phyloP scores from a whole-genome alignment of 2,329 filamentous ascomycete species.

The Apiospora arundinis region DNA sequence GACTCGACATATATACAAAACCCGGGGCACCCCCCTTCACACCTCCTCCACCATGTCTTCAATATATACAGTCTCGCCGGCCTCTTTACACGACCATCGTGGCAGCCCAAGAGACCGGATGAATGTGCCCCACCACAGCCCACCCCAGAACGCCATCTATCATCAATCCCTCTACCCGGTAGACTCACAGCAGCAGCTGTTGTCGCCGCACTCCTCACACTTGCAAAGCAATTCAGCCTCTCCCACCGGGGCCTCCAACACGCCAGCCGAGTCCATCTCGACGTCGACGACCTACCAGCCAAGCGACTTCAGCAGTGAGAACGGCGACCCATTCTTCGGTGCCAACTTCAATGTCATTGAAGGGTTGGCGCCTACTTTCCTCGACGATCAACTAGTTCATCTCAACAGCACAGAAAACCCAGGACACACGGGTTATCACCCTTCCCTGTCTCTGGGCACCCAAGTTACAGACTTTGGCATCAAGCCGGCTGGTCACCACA shows the following conservation, averaged over 20 bases:
- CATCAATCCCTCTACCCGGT: slow-evolving; percentile 37
- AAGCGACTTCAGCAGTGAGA: slow-evolving; percentile 54
- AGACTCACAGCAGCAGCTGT: slow-evolving; percentile 44
- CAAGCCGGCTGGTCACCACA: slow-evolving; percentile 46
- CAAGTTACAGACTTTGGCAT: neutral
- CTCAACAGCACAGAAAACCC: neutral
- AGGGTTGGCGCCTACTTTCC: slow-evolving; percentile 51
- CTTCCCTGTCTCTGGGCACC: neutral
- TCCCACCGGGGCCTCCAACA: slow-evolving; percentile 48
- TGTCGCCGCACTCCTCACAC: slow-evolving; percentile 53
- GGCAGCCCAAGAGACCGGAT: slow-evolving; percentile 36
- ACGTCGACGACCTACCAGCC: slow-evolving; percentile 55
- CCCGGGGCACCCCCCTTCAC: neutral
- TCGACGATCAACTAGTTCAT: slow-evolving; percentile 42
- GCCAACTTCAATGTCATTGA: slow-evolving; percentile 53
- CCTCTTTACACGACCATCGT: slow-evolving; percentile 47
- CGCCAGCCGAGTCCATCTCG: slow-evolving; percentile 57
- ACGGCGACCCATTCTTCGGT: slow-evolving; percentile 56
- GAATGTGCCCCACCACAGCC: slow-evolving; percentile 41
- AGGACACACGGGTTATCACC: neutral
- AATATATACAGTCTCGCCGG: slow-evolving; percentile 48
- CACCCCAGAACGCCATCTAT: slow-evolving; percentile 28
- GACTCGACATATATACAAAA: slow-evolving; percentile 20
- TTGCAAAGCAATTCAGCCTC: slow-evolving; percentile 47
- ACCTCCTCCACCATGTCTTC: slow-evolving; percentile 20